Evolutionary conservation across 805 yeast genomes (phyloP), one percentile per base, ranked within the genome.

Genomic region (Spathaspora arborariae): DNA sequence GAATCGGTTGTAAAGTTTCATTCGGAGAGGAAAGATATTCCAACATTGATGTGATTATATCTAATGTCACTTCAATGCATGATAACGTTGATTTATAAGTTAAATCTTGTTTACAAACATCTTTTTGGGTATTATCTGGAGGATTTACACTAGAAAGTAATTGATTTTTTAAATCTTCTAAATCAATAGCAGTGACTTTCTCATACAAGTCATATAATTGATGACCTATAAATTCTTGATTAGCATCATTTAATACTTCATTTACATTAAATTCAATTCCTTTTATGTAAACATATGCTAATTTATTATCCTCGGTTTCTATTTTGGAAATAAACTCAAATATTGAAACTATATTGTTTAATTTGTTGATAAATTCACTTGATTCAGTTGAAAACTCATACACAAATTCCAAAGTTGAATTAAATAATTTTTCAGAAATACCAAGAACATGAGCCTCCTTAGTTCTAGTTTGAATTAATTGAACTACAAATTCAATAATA

Each of bases 41-140:
- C 54, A 85, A 76, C 5, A 83, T 70, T 1, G 91, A 85, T 1
- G 97, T 81, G 20, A 88, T 70, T 26, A 92, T 62, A 61, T 92
- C 98, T 19, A 91, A 65, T 0, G 85, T 72, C 0, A 84, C 74
- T 55, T 88, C 96, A 19, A 86, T 67, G 3, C 86, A 74, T 52
- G 84, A 84, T 42, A 85, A 64, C 42, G 78, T 75, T 39, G 75
- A 65, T 51, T 77, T 75, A 2, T 86, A 30, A 2, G 47, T 41
- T 33, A 48, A 42, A 33, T 52, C 56, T 7, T 30, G 44, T 21
- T 60, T 61, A 20, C 61, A 60, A 5, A 63, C 57, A 5, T 69
- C 68, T 27, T 64, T 62, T 9, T 68, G 60, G 19, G 77, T 71
- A 37, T 74, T 72, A 45, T 66, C 67, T 15, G 49, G 43, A 8